Evolutionary conservation across 148 eudicot genomes (phyloP), one percentile per base, ranked within the genome.

Genomic region (Camellia sinensis): DNA sequence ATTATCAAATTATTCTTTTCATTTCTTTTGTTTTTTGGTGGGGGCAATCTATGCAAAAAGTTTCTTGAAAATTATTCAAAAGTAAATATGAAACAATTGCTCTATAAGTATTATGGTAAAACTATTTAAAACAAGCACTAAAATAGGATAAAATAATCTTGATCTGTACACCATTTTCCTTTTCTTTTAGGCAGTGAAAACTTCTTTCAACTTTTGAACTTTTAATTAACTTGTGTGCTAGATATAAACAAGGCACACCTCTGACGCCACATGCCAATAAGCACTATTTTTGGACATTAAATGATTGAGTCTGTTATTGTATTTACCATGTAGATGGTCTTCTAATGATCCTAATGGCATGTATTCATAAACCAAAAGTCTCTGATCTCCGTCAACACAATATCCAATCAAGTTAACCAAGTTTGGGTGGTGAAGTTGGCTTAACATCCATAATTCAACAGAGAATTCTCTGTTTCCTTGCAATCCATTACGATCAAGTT

Each of bases 381-480:
- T 48, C 1, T 48, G 52, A 48, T 48, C 52, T 48, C 52, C 52
- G 7, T 48, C 52, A 48, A 7, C 52, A 48, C 52, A 48, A 48
- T 48, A 48, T 48, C 52, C 52, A 48, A 48, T 48, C 52, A 48
- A 48, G 52, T 48, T 48, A 48, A 48, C 52, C 52, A 48, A 48
- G 52, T 48, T 48, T 7, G 81, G 86, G 77, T 89, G 92, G 80
- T 88, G 90, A 84, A 87, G 90, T 61, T 86, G 75, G 78, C 92
- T 89, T 59, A 89, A 73, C 92, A 89, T 87, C 67, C 84, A 77
- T 63, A 89, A 89, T 83, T 89, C 92, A 66, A 87, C 92, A 77
- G 86, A 89, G 72, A 89, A 89, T 80, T 89, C 90, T 37, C 90
- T 79, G 75, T 87, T 87, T 54, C 92, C 92, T 86, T 87, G 92